Base-by-base conservation (phyloP, 2,329 filamentous ascomycete species). In the Raffaelea deltoideospora region DNA sequence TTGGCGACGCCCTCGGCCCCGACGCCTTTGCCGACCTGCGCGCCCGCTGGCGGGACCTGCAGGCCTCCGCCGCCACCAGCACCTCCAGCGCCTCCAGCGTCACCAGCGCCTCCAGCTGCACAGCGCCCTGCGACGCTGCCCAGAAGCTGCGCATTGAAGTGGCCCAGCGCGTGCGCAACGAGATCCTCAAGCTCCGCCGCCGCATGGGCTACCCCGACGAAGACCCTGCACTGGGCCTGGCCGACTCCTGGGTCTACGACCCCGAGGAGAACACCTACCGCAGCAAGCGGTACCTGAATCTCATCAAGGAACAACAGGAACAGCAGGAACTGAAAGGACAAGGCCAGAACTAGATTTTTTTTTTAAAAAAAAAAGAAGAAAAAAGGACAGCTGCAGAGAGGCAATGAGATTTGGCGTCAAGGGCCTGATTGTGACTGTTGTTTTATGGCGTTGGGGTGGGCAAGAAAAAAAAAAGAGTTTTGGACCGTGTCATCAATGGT, bases 21-120 rank as follows among this genome's bases (percentile, higher is more conserved):
- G 82, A 90, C 40, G 63, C 61, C 15, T 94, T 95, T 61, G 84
- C 81, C 4, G 81, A 84, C 41, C 60, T 92, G 52, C 69, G 88
- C 40, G 60, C 61, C 23, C 66, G 72, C 37, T 98, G 90, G 90
- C 70, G 70, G 48, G 65, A 67, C 38, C 58, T 95, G 49, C 68
- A 28, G 7, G 26, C 26, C 26, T 9, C 26, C 6, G 26, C 6
- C 26, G 26, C 26, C 10, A 5, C 26, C 5, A 14, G 14, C 10
- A 6, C 6, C 26, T 6, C 9, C 10, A 14, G 10, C 14, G 6
- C 14, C 10, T 28, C 26, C 13, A n/a, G n/a, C n/a, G n/a, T n/a
- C n/a, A n/a, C n/a, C n/a, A n/a, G n/a, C 26, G 10, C 27, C 5
- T n/a, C 14, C 14, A 9, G 8, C 27, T 5, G 14, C 10, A 28